Evolutionary conservation across 768 basidiomycete species (phyloP).

Genomic region (Inosperma sp.): DNA sequence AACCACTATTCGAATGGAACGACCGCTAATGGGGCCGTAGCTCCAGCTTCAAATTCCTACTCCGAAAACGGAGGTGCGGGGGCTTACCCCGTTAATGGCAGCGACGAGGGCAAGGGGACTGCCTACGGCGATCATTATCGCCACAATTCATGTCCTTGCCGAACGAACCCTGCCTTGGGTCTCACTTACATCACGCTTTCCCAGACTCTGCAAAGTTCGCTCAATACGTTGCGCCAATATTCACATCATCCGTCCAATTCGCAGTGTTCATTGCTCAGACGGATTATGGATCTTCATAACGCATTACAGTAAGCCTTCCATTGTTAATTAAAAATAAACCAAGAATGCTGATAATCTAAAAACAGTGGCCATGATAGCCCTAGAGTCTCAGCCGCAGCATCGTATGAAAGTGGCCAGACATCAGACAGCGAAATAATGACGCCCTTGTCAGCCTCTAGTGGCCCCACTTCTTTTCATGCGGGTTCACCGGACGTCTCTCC

Average conservation of each 20-base stretch:
- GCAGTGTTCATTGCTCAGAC: conserved; percentile 51
- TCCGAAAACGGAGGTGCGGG: conserved; percentile 28
- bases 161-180: conserved; percentile 54
- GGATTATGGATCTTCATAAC: conserved; percentile 56
- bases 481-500: conserved; percentile 49
- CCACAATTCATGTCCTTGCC: conserved; percentile 57
- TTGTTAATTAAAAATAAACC: background rate
- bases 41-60: conserved; percentile 37
- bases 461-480: conserved; percentile 42
- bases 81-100: conserved; percentile 33
- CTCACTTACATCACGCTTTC: conserved; percentile 57
- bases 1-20: conserved; percentile 8
- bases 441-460: conserved; percentile 47
- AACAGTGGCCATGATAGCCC: conserved; percentile 47
- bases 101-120: conserved; percentile 34
- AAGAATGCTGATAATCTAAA: conserved; percentile 7
- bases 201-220: conserved; percentile 57
- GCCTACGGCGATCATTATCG: conserved; percentile 34
- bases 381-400: conserved; percentile 39
- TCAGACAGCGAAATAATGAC: conserved; percentile 62
- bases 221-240: conserved; percentile 56
- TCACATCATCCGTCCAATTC: conserved; percentile 52
- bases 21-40: conserved; percentile 14
- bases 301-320: conserved; percentile 57
- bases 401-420: conserved; percentile 56